Evolutionary conservation across 768 basidiomycete species (phyloP), one percentile per base, ranked within the genome.

Genomic region (Pleurotus ostreatus): DNA sequence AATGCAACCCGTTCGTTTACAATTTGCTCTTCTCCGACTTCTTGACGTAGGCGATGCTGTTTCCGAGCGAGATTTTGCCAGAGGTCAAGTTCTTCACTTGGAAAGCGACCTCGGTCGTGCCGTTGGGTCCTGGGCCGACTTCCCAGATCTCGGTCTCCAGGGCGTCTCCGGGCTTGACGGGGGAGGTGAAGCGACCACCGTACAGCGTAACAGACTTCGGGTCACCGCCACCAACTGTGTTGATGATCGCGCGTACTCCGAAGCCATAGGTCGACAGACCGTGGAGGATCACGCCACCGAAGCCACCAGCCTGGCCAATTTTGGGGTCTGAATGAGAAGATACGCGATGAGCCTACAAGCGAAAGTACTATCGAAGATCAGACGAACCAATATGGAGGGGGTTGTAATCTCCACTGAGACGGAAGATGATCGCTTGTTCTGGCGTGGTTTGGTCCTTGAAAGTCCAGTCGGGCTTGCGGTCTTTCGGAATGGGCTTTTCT

Each of bases 201-300:
- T 89, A 88, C 62, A 83, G 75, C 59, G 78, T 83, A 59, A 95
- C 72, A 1, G 86, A 75, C 3, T 74, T 73, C 2, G 86, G 78
- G 60, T 89, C 81, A 44, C 79, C 79, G 0, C 76, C 79, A 0
- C 83, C 89, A 11, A 86, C 77, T 1, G 78, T 76, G 56, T 79
- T 78, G 59, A 95, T 75, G 54, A 94, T 70, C 1, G 83, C 89
- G 43, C 92, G 84, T 2, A 89, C 93, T 6, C 78, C 88, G 65
- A 92, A 92, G 8, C 92, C 92, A 66, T 81, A 94, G 0, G 87
- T 83, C 16, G 88, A 85, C 22, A 94, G 77, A 25, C 92, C 92
- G 65, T 95, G 92, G 2, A 94, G 78, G 63, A 95, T 93, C 38
- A 87, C 83, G 47, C 86, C 92, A 2, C 89, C 89, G 63, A 95